A percentile compares a stretch with the other conserved stretches of the same genome.
phyloP scores from a whole-genome alignment of 306 rosid species.

The Citrullus colocynthis region DNA sequence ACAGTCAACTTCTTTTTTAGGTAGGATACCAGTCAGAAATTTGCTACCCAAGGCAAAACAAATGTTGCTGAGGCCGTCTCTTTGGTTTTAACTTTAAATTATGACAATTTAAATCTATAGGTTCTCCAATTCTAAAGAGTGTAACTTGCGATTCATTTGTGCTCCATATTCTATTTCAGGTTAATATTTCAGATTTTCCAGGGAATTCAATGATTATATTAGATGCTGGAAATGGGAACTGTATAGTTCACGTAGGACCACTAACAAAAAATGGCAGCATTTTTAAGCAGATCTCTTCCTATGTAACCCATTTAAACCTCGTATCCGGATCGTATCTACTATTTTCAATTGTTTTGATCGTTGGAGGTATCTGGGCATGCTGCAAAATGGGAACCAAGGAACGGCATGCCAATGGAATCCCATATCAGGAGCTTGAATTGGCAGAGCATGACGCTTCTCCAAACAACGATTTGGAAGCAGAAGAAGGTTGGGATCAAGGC shows the following conservation, averaged over 20 bases:
- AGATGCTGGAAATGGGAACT: slow-evolving; percentile 15
- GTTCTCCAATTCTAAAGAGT: neutral
- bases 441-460: slow-evolving; percentile 16
- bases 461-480: slow-evolving; percentile 11
- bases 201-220: slow-evolving; percentile 8
- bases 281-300: slow-evolving; percentile 6
- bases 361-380: slow-evolving; percentile 20
- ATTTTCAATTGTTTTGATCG: neutral
- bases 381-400: slow-evolving; percentile 7
- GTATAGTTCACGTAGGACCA: slow-evolving; percentile 6
- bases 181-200: slow-evolving; percentile 7
- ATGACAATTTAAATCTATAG: neutral
- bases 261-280: neutral
- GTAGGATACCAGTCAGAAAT: neutral
- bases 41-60: neutral
- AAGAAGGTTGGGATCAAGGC: slow-evolving; percentile 23
- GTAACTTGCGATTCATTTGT: neutral
- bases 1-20: neutral
- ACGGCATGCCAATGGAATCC: slow-evolving; percentile 10
- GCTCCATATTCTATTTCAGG: slow-evolving; percentile 12
- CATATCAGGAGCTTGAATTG: slow-evolving; percentile 24
- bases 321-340: slow-evolving; percentile 8
- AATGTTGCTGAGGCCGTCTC: neutral
- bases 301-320: neutral
- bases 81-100: neutral